Evolutionary conservation across 371 early-diverging fungal genomes (phyloP), one percentile per base, ranked within the genome.

Genomic region (Mucor mucedo): DNA sequence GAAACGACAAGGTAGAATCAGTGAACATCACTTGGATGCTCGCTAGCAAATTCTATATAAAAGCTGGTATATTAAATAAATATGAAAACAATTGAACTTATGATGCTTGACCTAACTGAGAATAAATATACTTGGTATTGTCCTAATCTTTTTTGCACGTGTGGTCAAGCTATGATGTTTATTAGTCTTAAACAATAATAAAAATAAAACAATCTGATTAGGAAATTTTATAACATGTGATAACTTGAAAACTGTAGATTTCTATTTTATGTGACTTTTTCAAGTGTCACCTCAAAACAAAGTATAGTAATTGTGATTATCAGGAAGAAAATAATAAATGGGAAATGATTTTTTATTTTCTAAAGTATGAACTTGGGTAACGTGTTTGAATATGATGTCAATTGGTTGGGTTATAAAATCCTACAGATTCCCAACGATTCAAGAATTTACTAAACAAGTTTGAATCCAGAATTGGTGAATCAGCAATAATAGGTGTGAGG

Each of bases 361-460:
- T n/a, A 16, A 44, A 14, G 21, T 21, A 21, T 21, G 21, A 21
- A 21, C 21, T 21, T 21, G 21, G 21, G 21, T 21, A 21, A 21
- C 1, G 21, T 21, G 21, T 21, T 21, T 21, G 21, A 21, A 44
- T 44, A 16, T 14, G 14, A 32, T 1, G 16, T 57, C 48, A 55
- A 16, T 27, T 39, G 28, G 5, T 16, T 39, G 60, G 61, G 16
- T 60, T 66, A 52, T 66, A 70, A 41, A 70, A 70, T 2, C 63
- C 63, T 33, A 70, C 62, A 11, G 59, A 52, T 52, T 66, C n/a
- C 66, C 71, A 70, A 16, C 42, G 60, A 32, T 28, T 11, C 11
- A 70, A 52, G 32, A 50, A 66, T 40, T 55, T 66, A 14, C 41
- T 52, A 35, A 70, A 70, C 30, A 66, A 54, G 0, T 28, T 41